Evolutionary conservation across 768 basidiomycete species (phyloP), one percentile per base, ranked within the genome.

Genomic region (Sarcomyxa edulis): DNA sequence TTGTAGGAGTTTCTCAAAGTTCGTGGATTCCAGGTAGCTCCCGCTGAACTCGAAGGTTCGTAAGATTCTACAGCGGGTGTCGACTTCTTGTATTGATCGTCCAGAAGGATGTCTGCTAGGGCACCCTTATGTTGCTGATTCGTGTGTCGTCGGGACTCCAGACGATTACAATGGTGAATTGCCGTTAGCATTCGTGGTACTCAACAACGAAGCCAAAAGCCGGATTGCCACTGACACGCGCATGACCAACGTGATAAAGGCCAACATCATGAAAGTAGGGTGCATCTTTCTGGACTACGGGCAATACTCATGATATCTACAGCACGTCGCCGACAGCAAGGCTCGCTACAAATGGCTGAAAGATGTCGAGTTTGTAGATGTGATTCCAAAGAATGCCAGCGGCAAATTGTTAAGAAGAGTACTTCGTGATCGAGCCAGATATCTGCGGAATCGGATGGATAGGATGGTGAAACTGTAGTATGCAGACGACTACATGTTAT

Each of bases 1-100:
- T n/a, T 15, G 21, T 36, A 79, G 77, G 81, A 83, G 58, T 67
- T 83, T 20, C 60, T 84, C 51, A 84, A 85, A 55, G 77, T 80
- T 23, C 68, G 59, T 41, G 84, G 81, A 4, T 75, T 76, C 45
- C 83, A 84, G 49, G 73, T 76, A 9, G 69, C 74, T 2, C 72
- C 74, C 1, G 69, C 45, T 10, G 11, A 19, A 7, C 23, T 68
- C 67, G 72, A 74, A 55, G 64, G 71, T 12, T 55, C 74, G 49
- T 74, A 78, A 51, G 68, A 71, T 26, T 60, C 50, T 27, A 75
- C n/a, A n/a, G n/a, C n/a, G 73, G 5, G 12, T 31, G 4, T 32
- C 36, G n/a, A n/a, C n/a, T n/a, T n/a, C n/a, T n/a, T n/a, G n/a
- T n/a, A n/a, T n/a, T n/a, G n/a, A 42, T 3, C 81, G 82, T 41